Percentiles rank a stretch among this genome's conserved stretches.
Evolutionary conservation across 2,329 filamentous ascomycete genomes (phyloP).

Genomic region (Albifimbria verrucaria): DNA sequence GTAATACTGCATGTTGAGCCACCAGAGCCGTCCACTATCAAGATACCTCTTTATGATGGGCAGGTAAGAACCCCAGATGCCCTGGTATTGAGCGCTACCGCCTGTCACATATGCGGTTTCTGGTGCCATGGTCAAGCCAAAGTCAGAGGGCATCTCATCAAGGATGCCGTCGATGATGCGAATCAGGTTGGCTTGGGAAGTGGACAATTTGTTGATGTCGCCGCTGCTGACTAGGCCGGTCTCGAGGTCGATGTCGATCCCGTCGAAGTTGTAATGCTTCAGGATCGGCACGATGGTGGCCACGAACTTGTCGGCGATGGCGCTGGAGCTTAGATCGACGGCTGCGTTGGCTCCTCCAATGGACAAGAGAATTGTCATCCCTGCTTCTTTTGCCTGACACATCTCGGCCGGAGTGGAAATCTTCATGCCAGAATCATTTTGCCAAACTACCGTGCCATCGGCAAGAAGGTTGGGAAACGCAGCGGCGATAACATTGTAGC

Average conservation of each 20-base stretch:
- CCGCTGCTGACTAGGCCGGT: constrained; percentile 26
- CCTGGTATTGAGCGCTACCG: constrained; percentile 25
- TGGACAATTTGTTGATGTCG: constrained; percentile 25
- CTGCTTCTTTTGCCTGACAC: constrained; percentile 29
- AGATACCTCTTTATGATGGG: constrained; percentile 34
- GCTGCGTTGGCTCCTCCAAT: constrained; percentile 30
- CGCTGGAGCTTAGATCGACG: constrained; percentile 26
- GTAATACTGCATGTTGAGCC: constrained; percentile 36
- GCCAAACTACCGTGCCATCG: constrained; percentile 29
- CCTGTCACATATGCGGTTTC: constrained; percentile 37
- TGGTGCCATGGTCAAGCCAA: too few species aligned
- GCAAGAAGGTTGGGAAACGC: constrained; percentile 31
- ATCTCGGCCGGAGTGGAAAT: constrained; percentile 27
- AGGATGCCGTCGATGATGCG: constrained; percentile 32
- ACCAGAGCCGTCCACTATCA: constrained; percentile 32
- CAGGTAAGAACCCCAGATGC: constrained; percentile 32
- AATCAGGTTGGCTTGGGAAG: constrained; percentile 30
- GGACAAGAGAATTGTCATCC: constrained; percentile 29
- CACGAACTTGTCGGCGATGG: constrained; percentile 30
- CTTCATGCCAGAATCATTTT: constrained; percentile 24
- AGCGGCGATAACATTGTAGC: constrained; percentile 31
- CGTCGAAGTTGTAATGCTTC: constrained; percentile 32
- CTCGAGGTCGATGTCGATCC: constrained; percentile 33
- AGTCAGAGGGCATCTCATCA: too few species aligned
- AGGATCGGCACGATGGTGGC: constrained; percentile 31